Evolutionary conservation across 2,329 filamentous ascomycete species (phyloP), one percentile per base, ranked within the genome.

Genomic region (Xylariales sp.): DNA sequence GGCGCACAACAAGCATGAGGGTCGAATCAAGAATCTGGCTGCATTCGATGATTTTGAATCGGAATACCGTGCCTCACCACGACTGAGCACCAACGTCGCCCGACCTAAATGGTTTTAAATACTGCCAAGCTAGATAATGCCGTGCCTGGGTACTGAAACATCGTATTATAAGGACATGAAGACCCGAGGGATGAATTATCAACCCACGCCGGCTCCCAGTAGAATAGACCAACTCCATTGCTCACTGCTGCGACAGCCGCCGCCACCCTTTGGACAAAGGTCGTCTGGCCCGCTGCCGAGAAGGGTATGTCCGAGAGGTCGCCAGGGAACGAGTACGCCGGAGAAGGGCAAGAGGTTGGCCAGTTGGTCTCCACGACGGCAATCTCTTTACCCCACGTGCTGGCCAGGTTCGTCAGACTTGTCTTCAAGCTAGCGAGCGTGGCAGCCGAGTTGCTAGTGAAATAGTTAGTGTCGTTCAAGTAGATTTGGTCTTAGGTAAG

Each of bases 201-300:
- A 47, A 86, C 67, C 82, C 82, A 88, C 1, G 76, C 79, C 0
- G 82, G 82, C 57, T 88, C 84, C 84, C 84, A 88, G 50, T 87
- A 88, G 47, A 82, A 86, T 6, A 88, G 32, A 0, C 82, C 84
- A 20, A 66, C 60, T 0, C 80, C 80, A 1, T 71, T 70, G 1
- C 60, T 66, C 1, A 79, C 71, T 2, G 62, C 69, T 1, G 66
- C 63, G 0, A 86, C 72, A 1, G 78, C 65, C 1, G 64, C 64
- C 0, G 80, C 80, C 14, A 88, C 69, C 43, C 73, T 63, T 58
- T 76, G 66, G 40, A 88, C 60, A 60, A 80, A 88, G 2, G 67
- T 69, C 2, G 64, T 62, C 66, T 88, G 84, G 0, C 84, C 84
- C 0, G 68, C 76, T 0, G 71, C 74, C 3, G 73, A 78, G 50